Evolutionary conservation across 1,139 yeast species (phyloP), one percentile per base, ranked within the genome.

Genomic region (Kurtzmaniella natalensis): DNA sequence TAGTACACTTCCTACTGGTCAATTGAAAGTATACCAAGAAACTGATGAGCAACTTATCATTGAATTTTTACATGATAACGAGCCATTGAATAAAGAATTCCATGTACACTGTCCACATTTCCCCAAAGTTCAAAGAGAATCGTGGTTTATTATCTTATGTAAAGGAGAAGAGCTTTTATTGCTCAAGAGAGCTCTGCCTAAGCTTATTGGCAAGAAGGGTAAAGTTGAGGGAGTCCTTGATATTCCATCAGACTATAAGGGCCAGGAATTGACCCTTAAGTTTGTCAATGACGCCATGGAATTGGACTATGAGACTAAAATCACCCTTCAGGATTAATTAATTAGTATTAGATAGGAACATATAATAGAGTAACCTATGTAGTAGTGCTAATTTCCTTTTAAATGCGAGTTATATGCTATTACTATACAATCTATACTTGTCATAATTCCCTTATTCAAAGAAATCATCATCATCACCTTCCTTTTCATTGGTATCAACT

Each of bases 81-180:
- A 50, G 16, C 78, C 84, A 9, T 59, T 70, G 37, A 77, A 71
- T 43, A 58, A 62, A 4, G 85, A 78, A 37, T 84, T 76, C 59
- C 76, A 74, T 41, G 76, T 86, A 40, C 77, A 81, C 50, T 70
- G 92, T 41, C 94, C 94, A 3, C 77, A 75, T 45, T 92, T 85
- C 61, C 95, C 95, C 31, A 89, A 92, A 55, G 69, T 81, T 2
- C 99, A 94, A 58, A 81, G 89, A 48, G 98, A 92, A 54, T 78
- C 94, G 0, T 94, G 98, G 98, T 86, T 92, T 55, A 72, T 82
- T 7, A 73, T 89, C 33, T 58, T 81, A 7, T 72, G 77, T 45
- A 48, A 55, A 2, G 47, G 48, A 2, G 61, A 61, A 23, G 86
- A 81, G 48, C 53, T 85, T 28, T 57, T 72, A 23, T 64, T 78